Evolutionary conservation across 495 filamentous ascomycete species (phyloP).

Genomic region (Neurospora sp.): DNA sequence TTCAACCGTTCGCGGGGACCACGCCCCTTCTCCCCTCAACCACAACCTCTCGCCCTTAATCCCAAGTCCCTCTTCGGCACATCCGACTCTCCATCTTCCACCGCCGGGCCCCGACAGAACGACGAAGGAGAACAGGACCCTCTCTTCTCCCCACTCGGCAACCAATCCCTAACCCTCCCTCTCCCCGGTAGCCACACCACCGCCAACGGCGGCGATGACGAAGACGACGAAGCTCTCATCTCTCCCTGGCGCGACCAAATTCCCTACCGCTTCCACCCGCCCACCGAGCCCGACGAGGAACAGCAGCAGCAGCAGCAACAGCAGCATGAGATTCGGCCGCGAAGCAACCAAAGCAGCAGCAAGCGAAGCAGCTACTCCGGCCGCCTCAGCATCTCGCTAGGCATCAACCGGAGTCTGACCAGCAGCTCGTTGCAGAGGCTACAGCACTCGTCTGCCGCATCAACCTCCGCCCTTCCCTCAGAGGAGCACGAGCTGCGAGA

Average conservation of each 20-base stretch:
- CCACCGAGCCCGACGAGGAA: neutral
- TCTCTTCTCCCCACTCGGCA: neutral
- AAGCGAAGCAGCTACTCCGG: neutral
- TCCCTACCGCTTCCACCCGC: neutral
- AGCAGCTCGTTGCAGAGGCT: neutral
- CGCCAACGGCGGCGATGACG: slow-evolving; percentile 5
- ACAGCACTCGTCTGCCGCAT: neutral
- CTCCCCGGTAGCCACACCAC: neutral
- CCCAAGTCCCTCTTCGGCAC: slow-evolving; percentile 25
- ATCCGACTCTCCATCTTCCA: neutral
- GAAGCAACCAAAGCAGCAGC: neutral
- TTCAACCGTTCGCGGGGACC: slow-evolving; percentile 36
- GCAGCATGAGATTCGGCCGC: neutral
- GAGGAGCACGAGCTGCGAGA: neutral
- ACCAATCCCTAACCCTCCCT: neutral
- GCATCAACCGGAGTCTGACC: neutral
- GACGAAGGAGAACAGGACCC: neutral
- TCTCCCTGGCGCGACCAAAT: neutral
- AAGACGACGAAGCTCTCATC: slow-evolving; percentile 20
- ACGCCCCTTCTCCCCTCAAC: slow-evolving; percentile 46
- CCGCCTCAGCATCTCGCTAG: neutral
- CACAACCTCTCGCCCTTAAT: slow-evolving; percentile 27
- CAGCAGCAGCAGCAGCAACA: neutral
- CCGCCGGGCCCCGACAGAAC: neutral
- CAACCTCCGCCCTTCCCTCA: neutral